A percentile compares a stretch with the other conserved stretches of the same genome.
phyloP scores from a whole-genome alignment of 345 rosid species.

The Camelina sativa region DNA sequence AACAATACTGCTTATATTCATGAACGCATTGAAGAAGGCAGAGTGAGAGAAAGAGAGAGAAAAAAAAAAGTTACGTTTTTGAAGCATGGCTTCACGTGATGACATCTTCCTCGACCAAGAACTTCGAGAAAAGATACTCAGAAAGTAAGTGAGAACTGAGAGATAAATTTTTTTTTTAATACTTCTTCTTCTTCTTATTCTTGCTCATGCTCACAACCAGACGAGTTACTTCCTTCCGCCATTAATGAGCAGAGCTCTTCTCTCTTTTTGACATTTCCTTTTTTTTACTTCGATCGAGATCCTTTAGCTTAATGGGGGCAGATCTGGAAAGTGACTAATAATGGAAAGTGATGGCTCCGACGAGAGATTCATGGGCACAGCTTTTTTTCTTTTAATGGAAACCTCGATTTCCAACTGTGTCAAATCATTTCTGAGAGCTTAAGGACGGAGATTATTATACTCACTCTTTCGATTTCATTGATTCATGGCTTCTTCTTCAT shows the following conservation, averaged over 20 bases:
- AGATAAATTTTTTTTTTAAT: conserved; percentile 16
- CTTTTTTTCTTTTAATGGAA: conserved; percentile 32
- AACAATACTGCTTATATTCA: conserved; percentile 28
- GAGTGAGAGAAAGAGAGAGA: conserved; percentile 26
- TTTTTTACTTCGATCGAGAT: conserved; percentile 32
- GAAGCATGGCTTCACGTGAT: conserved; percentile 66
- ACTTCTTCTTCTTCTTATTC: neutral
- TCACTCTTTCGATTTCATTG: conserved; percentile 14
- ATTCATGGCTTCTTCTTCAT: conserved; percentile 26
- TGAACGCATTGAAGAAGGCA: conserved; percentile 34
- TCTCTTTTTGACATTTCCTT: neutral
- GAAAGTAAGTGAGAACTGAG: conserved; percentile 30
- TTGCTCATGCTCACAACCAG: conserved; percentile 29
- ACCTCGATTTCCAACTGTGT: conserved; percentile 16
- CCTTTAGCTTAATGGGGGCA: conserved; percentile 30
- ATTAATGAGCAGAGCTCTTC: conserved; percentile 22
- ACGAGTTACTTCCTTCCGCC: conserved; percentile 9
- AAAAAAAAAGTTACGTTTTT: conserved; percentile 1
- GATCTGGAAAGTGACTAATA: conserved; percentile 41
- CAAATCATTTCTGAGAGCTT: conserved; percentile 24
- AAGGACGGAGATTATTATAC: neutral
- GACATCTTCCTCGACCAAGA: conserved; percentile 49
- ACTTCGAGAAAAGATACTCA: conserved; percentile 54
- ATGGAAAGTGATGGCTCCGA: conserved; percentile 30
- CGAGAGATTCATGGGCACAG: conserved; percentile 14